phyloP scores from a whole-genome alignment of 139 green algal species.

The Auxenochlorella pyrenoidosa region DNA sequence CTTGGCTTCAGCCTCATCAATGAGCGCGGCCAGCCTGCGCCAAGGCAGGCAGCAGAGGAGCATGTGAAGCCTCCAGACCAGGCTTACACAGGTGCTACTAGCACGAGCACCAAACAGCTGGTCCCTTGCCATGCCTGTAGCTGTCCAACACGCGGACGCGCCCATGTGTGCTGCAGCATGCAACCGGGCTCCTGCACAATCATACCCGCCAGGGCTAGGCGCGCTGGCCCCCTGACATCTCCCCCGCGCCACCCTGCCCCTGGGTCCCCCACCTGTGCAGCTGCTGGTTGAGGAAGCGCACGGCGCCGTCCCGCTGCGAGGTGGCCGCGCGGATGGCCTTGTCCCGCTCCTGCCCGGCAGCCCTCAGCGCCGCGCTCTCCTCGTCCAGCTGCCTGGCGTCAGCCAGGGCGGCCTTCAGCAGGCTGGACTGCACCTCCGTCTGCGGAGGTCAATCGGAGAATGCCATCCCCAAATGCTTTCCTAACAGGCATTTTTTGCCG shows the following conservation, averaged over 20 bases:
- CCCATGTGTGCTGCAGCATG: too few species aligned
- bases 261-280: neutral
- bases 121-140: too few species aligned
- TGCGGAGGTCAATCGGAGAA: too few species aligned
- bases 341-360: conserved; percentile 11
- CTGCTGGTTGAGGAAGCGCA: conserved; percentile 27
- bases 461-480: too few species aligned
- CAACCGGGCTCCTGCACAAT: too few species aligned
- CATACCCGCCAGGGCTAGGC: too few species aligned
- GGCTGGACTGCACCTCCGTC: conserved; percentile 40
- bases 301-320: conserved; percentile 16
- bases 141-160: too few species aligned
- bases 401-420: conserved; percentile 49
- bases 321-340: neutral
- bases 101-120: too few species aligned
- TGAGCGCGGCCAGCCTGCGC: conserved; percentile 15
- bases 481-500: too few species aligned
- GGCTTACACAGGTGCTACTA: too few species aligned
- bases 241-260: neutral
- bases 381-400: conserved; percentile 56
- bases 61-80: too few species aligned
- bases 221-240: too few species aligned
- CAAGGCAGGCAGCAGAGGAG: neutral
- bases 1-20: conserved; percentile 20
- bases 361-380: conserved; percentile 9